Evolutionary conservation across 768 basidiomycete species (phyloP).

Genomic region (Hortiboletus flavorubellus): DNA sequence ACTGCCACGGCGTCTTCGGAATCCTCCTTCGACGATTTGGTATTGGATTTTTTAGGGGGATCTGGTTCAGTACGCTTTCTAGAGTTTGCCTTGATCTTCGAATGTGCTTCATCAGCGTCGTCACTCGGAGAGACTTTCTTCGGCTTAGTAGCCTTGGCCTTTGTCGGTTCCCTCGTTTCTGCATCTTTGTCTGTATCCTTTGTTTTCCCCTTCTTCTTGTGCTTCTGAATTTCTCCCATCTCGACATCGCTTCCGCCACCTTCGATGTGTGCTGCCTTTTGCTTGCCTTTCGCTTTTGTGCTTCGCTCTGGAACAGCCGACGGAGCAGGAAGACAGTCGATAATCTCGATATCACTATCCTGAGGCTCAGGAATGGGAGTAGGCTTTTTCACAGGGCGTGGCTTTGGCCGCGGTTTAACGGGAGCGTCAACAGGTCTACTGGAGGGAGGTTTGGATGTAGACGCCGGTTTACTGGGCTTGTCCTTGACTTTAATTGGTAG

Average conservation of each 20-base stretch:
- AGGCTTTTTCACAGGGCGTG: conserved; percentile 13
- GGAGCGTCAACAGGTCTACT: conserved; percentile 13
- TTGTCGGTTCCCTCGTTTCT: conserved; percentile 29
- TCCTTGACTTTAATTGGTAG: conserved; percentile 13
- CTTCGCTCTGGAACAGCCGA: conserved; percentile 21
- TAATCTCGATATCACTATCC: conserved; percentile 34
- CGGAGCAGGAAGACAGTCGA: conserved; percentile 12
- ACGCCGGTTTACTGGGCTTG: conserved; percentile 11
- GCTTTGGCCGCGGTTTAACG: conserved; percentile 25
- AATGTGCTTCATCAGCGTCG: conserved; percentile 9
- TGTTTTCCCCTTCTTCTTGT: conserved; percentile 22
- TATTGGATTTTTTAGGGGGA: conserved; percentile 20
- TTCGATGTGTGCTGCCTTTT: conserved; percentile 29
- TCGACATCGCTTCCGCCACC: conserved; percentile 15
- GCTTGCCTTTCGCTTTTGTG: conserved; percentile 38
- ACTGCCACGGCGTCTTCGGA: conserved; percentile 14
- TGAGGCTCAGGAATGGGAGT: conserved; percentile 16
- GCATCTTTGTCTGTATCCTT: conserved; percentile 19
- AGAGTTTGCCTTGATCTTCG: conserved; percentile 16
- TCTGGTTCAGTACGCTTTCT: conserved; percentile 22
- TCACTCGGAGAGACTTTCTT: conserved; percentile 24
- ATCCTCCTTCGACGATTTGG: conserved; percentile 14
- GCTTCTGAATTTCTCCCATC: conserved; percentile 27
- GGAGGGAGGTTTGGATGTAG: conserved; percentile 20
- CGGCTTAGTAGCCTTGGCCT: conserved; percentile 22